Evolutionary conservation across 139 green algal species (phyloP).

Genomic region (Desmodesmus armatus): DNA sequence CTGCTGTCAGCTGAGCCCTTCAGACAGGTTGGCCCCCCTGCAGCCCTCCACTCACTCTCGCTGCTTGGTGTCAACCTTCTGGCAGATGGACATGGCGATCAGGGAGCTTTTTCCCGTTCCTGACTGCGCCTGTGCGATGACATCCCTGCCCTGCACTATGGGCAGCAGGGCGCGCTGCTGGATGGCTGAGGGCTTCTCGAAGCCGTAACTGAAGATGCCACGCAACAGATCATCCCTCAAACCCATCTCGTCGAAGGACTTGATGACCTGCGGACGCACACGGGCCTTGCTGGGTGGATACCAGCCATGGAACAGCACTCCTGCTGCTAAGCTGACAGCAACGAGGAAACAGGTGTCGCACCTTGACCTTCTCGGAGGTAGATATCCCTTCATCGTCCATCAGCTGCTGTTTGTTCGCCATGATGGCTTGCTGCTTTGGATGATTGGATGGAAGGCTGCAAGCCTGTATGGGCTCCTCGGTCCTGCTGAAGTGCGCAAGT

Average conservation of each 20-base stretch:
- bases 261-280: no score
- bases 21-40: no score
- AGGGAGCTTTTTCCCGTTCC: slow-evolving; percentile 98
- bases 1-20: no score
- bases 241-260: slow-evolving; percentile 93
- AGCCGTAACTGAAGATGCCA: slow-evolving; percentile 96
- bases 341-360: no score
- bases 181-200: slow-evolving; percentile 98
- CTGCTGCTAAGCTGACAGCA: no score
- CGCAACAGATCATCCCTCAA: slow-evolving; percentile 94
- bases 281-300: no score
- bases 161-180: slow-evolving; percentile 97
- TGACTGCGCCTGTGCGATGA: slow-evolving; percentile 97
- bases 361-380: slow-evolving; percentile 41
- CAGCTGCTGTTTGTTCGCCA: background rate
- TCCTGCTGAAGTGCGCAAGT: no score
- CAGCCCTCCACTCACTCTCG: slow-evolving; percentile 71
- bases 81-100: slow-evolving; percentile 92
- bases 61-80: slow-evolving; percentile 85
- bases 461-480: no score
- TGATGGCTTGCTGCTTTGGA: background rate
- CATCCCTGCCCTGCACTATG: slow-evolving; percentile 92
- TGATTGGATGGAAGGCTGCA: background rate
- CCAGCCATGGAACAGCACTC: no score
- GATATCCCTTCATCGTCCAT: slow-evolving; percentile 32